Evolutionary conservation across 306 rosid species (phyloP), one percentile per base, ranked within the genome.

Genomic region (Sphenostylis stenocarpa): DNA sequence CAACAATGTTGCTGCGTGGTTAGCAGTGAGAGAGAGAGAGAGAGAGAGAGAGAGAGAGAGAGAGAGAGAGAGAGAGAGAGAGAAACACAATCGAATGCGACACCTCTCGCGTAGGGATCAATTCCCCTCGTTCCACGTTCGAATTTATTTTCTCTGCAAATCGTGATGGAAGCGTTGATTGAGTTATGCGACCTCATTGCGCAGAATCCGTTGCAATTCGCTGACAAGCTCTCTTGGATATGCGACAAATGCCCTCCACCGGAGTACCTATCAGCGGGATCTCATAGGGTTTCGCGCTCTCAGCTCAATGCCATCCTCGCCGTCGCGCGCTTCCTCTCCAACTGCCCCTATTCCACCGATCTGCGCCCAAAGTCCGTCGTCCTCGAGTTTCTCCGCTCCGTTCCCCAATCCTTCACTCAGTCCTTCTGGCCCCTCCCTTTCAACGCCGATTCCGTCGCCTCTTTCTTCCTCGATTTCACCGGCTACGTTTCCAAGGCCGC

Each of bases 231-330:
- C 1, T 81, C 91, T 0, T 92, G 98, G 98, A 84, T 95, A 77
- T 92, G 96, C 77, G 81, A 83, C 82, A 85, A 94, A 79, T 92
- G 97, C 38, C 97, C 98, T 0, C 84, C 91, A 39, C 87, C 96
- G 51, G 96, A 89, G 66, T 75, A 80, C 49, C 90, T 95, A 5
- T 81, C 86, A 0, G 51, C 84, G 20, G 92, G 97, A 90, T 92
- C 96, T 82, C 87, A 89, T 70, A 81, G 96, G 87, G 90, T 92
- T 85, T 87, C 98, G 43, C 91, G 89, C 16, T 80, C 95, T 26
- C 98, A 95, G 82, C 96, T 95, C 89, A 92, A 95, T 89, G 97
- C 98, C 76, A 85, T 95, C 39, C 87, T 87, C 64, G 97, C 93
- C 71, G 92, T 95, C 44, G 91, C 96, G 5, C 89, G 97, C 16